These are phyloP conservation scores for Knoxia roxburghii DNA, from an alignment of 257 asterid species.

Conservation along the genomic window DNA sequence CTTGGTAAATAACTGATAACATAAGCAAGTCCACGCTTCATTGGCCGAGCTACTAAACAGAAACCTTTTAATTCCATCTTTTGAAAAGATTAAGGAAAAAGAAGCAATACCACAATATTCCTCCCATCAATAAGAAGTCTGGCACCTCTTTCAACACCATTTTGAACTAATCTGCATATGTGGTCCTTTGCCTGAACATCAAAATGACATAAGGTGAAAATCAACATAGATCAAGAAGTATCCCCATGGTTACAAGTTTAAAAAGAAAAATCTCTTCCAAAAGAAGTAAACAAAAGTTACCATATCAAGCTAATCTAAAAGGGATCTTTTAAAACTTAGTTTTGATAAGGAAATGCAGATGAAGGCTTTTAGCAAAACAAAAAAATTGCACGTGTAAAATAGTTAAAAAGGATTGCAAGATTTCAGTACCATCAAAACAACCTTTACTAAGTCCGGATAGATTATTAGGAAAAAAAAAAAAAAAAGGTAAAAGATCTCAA, in stretches of 20 bases:
- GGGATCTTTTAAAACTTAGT: background rate
- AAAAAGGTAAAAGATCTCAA: background rate
- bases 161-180: conserved; percentile 36
- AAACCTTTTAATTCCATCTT: background rate
- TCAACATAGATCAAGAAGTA: conserved; percentile 1
- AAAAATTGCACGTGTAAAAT: background rate
- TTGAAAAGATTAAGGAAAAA: conserved; percentile 8
- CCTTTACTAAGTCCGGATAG: background rate
- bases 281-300: background rate
- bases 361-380: background rate
- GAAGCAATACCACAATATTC: conserved; percentile 30
- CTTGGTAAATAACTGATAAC: background rate
- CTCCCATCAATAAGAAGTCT: conserved; percentile 48
- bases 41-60: background rate
- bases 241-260: background rate
- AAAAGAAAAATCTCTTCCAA: background rate
- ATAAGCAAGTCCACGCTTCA: background rate
- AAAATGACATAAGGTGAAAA: conserved; percentile 9
- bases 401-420: background rate
- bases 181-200: conserved; percentile 33
- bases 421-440: no score
- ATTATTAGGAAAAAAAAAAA: background rate
- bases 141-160: conserved; percentile 38
- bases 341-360: conserved; percentile 1
- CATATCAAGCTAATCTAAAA: background rate